Conservation (phyloP, 345 rosid species). For the Rhodomyrtus tomentosa region DNA sequence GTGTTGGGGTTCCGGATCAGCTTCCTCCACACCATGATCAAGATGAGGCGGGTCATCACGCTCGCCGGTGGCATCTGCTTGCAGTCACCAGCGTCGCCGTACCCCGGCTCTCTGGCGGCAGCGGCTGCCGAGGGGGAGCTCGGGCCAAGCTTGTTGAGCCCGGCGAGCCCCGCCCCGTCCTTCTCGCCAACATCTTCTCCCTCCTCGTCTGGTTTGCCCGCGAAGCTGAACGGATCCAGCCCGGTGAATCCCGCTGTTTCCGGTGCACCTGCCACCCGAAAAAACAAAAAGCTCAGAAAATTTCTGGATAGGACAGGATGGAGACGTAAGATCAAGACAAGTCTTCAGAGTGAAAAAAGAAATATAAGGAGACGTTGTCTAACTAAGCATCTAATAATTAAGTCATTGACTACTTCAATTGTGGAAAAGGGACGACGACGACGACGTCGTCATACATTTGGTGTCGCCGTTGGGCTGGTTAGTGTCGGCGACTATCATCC, state of each 20-base stretch:
- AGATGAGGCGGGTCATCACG: constrained; percentile 85
- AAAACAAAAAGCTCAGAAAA: background rate
- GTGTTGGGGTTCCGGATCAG: constrained; percentile 95
- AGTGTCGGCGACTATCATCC: constrained; percentile 67
- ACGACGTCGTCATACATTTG: constrained; percentile 32
- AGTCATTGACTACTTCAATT: background rate
- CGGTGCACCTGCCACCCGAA: constrained; percentile 19
- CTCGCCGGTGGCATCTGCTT: constrained; percentile 83
- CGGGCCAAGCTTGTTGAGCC: constrained; percentile 42
- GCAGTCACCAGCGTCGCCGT: constrained; percentile 10
- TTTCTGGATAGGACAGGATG: background rate
- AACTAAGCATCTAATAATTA: background rate
- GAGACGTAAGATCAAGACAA: background rate
- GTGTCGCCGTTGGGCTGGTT: constrained; percentile 52
- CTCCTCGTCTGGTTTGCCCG: constrained; percentile 37
- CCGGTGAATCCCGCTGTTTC: constrained; percentile 36
- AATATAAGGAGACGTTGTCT: background rate
- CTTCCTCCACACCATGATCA: constrained; percentile 98
- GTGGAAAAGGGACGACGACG: background rate
- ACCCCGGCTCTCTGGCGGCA: constrained; percentile 28
- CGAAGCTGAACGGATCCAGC: constrained; percentile 37
- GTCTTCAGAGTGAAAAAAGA: background rate
- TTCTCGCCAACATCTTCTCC: constrained; percentile 10
- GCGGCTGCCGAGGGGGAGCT: constrained; percentile 42
- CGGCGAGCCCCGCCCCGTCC: constrained; percentile 36